Conservation (phyloP, 352 stramenopile species). For the Halophytophthora polymorphica region DNA sequence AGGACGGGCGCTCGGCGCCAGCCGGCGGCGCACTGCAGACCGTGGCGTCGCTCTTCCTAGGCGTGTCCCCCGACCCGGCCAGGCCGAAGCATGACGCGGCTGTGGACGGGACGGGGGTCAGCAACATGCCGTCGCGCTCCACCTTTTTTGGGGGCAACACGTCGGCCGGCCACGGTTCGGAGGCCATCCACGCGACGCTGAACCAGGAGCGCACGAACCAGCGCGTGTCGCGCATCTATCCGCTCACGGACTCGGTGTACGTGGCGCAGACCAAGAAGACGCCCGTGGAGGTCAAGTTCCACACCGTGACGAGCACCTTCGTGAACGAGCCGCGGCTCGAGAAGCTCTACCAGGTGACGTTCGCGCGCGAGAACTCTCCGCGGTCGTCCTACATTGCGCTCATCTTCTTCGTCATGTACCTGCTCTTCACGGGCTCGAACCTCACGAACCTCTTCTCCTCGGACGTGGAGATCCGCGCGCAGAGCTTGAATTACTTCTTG, state of each 20-base stretch:
- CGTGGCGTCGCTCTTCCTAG: slow-evolving; percentile 27
- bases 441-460: slow-evolving; percentile 62
- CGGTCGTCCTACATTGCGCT: slow-evolving; percentile 55
- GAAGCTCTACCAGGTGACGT: slow-evolving; percentile 79
- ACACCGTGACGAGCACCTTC: slow-evolving; percentile 69
- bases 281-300: slow-evolving; percentile 75
- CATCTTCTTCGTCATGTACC: slow-evolving; percentile 71
- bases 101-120: background rate
- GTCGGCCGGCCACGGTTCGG: slow-evolving; percentile 14
- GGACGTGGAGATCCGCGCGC: slow-evolving; percentile 44
- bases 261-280: slow-evolving; percentile 73
- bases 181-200: slow-evolving; percentile 24
- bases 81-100: slow-evolving; percentile 16
- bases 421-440: slow-evolving; percentile 73
- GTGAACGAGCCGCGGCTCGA: slow-evolving; percentile 68
- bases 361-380: slow-evolving; percentile 73
- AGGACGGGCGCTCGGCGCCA: slow-evolving; percentile 34
- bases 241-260: slow-evolving; percentile 64
- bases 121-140: slow-evolving; percentile 1
- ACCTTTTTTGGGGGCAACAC: slow-evolving; percentile 13
- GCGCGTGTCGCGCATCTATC: slow-evolving; percentile 71
- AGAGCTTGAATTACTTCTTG: slow-evolving; percentile 60
- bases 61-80: slow-evolving; percentile 9
- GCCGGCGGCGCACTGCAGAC: slow-evolving; percentile 20
- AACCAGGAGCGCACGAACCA: slow-evolving; percentile 68